phyloP scores from a whole-genome alignment of 352 stramenopile genomes.

The Globisporangium acanthophoron region DNA sequence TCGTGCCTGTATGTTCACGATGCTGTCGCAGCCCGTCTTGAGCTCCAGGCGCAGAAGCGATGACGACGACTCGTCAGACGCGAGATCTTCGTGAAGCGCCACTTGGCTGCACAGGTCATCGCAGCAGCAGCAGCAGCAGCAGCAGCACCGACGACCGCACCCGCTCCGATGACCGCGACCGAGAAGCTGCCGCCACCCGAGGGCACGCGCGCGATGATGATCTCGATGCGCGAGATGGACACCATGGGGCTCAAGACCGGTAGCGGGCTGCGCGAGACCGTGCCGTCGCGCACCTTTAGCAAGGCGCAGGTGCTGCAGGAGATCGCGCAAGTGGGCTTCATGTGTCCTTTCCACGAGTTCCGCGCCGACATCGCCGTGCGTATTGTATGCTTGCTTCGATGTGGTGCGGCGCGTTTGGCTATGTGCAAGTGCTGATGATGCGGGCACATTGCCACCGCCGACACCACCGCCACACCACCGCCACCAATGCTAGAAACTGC shows the following conservation, averaged over 20 bases:
- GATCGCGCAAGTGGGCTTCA: conserved; percentile 75
- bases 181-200: conserved; percentile 50
- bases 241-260: conserved; percentile 73
- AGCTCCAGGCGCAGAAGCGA: no score
- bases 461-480: not conserved
- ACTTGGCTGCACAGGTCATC: no score
- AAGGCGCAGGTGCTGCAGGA: conserved; percentile 67
- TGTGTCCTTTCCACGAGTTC: conserved; percentile 66
- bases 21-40: no score
- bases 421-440: no score
- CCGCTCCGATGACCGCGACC: not conserved
- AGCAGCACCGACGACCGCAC: not conserved
- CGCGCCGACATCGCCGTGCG: conserved; percentile 11
- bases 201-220: conserved; percentile 76
- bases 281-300: conserved; percentile 64
- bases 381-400: no score
- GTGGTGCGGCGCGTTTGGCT: no score
- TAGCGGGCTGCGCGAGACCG: conserved; percentile 67
- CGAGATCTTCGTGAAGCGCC: no score
- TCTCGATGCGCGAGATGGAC: conserved; percentile 85
- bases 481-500: conserved; percentile 34
- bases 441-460: no score
- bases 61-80: no score
- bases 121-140: no score
- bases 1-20: no score